Percentiles rank a stretch among this genome's conserved stretches.
These are phyloP conservation scores for Pichia kudriavzevii DNA, from an alignment of 1,139 yeast species.

Conservation along the genomic window DNA sequence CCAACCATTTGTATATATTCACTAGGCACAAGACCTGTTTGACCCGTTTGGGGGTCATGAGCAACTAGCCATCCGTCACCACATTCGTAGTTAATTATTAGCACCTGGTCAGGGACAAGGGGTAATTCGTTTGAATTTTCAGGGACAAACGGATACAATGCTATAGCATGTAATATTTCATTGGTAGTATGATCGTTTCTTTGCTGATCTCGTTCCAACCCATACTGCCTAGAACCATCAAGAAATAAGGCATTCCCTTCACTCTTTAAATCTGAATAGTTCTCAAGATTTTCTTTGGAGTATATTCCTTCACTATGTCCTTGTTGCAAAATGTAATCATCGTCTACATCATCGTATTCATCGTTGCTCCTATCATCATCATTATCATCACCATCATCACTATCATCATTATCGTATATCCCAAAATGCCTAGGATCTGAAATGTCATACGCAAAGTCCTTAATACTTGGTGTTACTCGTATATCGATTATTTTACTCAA, in stretches of 20 bases:
- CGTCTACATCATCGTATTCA: conserved; percentile 17
- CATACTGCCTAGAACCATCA: too few species aligned
- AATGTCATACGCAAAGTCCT: conserved; percentile 72
- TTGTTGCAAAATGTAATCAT: conserved; percentile 4
- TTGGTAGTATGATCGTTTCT: too few species aligned
- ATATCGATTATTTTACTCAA: too few species aligned
- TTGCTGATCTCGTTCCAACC: too few species aligned
- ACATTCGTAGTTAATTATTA: conserved; percentile 83
- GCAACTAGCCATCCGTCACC: conserved; percentile 99
- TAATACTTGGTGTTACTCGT: too few species aligned
- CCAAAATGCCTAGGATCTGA: conserved; percentile 66
- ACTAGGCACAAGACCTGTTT: conserved; percentile 92
- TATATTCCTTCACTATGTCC: not conserved
- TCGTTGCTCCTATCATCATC: conserved; percentile 10
- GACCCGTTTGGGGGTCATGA: conserved; percentile 67
- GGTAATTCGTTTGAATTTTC: conserved; percentile 91
- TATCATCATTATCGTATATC: conserved; percentile 19
- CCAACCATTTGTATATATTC: conserved; percentile 67
- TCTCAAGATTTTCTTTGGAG: not conserved
- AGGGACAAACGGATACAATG: conserved; percentile 82
- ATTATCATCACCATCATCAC: conserved; percentile 7
- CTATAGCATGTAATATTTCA: conserved; percentile 39
- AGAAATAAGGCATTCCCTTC: too few species aligned
- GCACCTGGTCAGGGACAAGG: conserved; percentile 69
- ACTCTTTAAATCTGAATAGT: too few species aligned